Base-by-base conservation (phyloP, 768 basidiomycete genomes). In the Amylocystis lapponica region DNA sequence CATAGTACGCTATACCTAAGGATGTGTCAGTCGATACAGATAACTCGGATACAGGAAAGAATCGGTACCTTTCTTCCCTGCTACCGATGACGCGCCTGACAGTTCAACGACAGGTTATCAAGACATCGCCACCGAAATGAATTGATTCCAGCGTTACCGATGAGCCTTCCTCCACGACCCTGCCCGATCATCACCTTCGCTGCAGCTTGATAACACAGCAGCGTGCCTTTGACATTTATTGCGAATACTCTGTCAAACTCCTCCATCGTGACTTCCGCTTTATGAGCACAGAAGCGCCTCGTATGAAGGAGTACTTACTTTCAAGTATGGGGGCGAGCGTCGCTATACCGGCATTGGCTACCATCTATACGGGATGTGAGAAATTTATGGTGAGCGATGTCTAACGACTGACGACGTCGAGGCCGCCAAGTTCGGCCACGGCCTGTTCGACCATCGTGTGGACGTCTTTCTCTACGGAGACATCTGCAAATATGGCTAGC, bases 181-280 rank as follows among this genome's bases (percentile, higher is more conserved):
- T 68, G 73, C 22, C 62, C 60, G 36, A 74, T 56, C 73, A 73
- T 73, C 46, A 67, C 63, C 20, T 51, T 50, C 6, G 69, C 72
- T 9, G 69, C 73, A 39, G 65, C 58, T 46, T 70, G 71, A 47
- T 69, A 70, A 37, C 62, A 64, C n/a, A 71, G 52, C 49, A 73
- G 60, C 0, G 59, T 58, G 5, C 74, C 69, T 11, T 60, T 62
- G 21, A 63, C 58, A 31, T 75, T 75, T 37, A 70, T 58, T 2
- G 60, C 45, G 14, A 67, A 46, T 10, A 64, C 34, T 1, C 39
- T 16, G 14, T 53, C 52, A 26, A 27, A 53, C n/a, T 53, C 46
- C 19, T 47, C 43, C 11, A 47, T 46, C 5, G 16, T 27, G 1
- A 37, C 43, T 45, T n/a, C 36, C 7, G 11, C 22, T 25, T 25